These are phyloP conservation scores for Thozetella sp. DNA, from an alignment of 495 filamentous ascomycete genomes.

Conservation along the genomic window DNA sequence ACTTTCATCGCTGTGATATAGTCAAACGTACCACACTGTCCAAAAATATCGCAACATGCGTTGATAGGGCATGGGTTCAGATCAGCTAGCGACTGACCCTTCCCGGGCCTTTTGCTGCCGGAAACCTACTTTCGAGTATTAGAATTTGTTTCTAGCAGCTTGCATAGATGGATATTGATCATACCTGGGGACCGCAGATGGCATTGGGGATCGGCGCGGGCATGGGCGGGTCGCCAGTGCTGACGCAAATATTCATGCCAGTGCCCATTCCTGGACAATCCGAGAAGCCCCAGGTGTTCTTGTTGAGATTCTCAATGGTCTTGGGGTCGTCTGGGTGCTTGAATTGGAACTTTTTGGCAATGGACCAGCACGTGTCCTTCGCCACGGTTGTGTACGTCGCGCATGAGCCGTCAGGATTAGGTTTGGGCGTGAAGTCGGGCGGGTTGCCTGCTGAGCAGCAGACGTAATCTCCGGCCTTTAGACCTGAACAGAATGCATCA, in stretches of 20 bases:
- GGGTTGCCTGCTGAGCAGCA: slow-evolving; percentile 39
- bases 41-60: not conserved
- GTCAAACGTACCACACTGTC: not conserved
- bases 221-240: slow-evolving; percentile 40
- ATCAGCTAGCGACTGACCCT: not conserved
- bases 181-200: slow-evolving; percentile 41
- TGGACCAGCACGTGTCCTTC: slow-evolving; percentile 24
- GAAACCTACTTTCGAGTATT: too few species aligned
- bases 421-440: slow-evolving; percentile 33
- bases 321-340: slow-evolving; percentile 11
- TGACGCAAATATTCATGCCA: slow-evolving; percentile 40
- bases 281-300: slow-evolving; percentile 50
- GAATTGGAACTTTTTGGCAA: slow-evolving; percentile 24
- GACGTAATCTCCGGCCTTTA: slow-evolving; percentile 32
- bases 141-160: too few species aligned
- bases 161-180: too few species aligned
- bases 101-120: slow-evolving; percentile 20
- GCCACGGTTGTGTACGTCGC: slow-evolving; percentile 22
- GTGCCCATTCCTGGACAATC: slow-evolving; percentile 34
- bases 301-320: slow-evolving; percentile 35
- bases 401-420: slow-evolving; percentile 38
- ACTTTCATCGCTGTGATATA: too few species aligned
- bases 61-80: not conserved
- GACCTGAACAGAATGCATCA: slow-evolving; percentile 25
- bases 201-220: slow-evolving; percentile 35